Evolutionary conservation across 495 filamentous ascomycete genomes (phyloP).

Genomic region (Penicillium cataractarum): DNA sequence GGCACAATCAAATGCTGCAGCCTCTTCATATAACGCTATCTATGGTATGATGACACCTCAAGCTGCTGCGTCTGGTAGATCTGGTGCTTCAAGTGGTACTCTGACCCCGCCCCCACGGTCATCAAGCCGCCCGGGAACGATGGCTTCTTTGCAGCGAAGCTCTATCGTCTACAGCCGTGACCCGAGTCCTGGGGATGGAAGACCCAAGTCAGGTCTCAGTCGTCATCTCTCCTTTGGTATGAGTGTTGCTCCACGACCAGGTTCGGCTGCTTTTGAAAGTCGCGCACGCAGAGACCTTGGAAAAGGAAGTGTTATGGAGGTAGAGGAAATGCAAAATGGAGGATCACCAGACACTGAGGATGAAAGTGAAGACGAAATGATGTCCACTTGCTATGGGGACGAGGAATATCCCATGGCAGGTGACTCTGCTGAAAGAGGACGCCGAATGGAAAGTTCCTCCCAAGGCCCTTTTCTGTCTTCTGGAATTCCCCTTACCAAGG

Average conservation of each 20-base stretch:
- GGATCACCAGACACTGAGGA: slow-evolving; percentile 39
- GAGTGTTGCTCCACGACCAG: slow-evolving; percentile 26
- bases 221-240: slow-evolving; percentile 44
- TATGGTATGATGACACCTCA: slow-evolving; percentile 47
- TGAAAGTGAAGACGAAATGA: slow-evolving; percentile 50
- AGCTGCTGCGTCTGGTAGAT: slow-evolving; percentile 31
- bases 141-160: slow-evolving; percentile 47
- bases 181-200: slow-evolving; percentile 41
- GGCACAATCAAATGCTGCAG: slow-evolving; percentile 28
- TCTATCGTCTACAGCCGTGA: slow-evolving; percentile 53
- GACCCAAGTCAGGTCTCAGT: slow-evolving; percentile 43
- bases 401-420: slow-evolving; percentile 46
- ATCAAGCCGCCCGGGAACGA: slow-evolving; percentile 47
- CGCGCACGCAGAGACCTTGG: slow-evolving; percentile 37
- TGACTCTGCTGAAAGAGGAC: slow-evolving; percentile 40
- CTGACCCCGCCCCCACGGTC: slow-evolving; percentile 48
- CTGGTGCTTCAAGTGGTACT: slow-evolving; percentile 49
- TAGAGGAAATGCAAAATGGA: slow-evolving; percentile 33
- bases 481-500: slow-evolving; percentile 23
- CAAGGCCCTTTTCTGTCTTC: slow-evolving; percentile 18
- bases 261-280: slow-evolving; percentile 40
- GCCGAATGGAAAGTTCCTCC: slow-evolving; percentile 24
- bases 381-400: slow-evolving; percentile 47
- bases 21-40: slow-evolving; percentile 45
- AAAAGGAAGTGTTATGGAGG: slow-evolving; percentile 32